Evolutionary conservation across 2,329 filamentous ascomycete species (phyloP).

Genomic region (Xylaria arbuscula): DNA sequence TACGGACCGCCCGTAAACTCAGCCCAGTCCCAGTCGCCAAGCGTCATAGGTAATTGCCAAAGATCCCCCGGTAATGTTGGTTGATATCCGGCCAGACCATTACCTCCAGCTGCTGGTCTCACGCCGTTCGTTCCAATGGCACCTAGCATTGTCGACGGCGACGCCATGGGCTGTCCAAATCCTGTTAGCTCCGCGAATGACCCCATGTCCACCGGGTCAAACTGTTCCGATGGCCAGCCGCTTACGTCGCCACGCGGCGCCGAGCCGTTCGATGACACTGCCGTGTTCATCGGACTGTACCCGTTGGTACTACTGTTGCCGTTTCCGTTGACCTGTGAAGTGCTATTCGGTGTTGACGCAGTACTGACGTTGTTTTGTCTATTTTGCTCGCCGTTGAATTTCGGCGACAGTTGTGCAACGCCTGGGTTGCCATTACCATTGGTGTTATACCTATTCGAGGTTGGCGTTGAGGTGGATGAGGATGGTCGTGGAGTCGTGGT

Average conservation of each 20-base stretch:
- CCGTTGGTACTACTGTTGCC: constrained; percentile 47
- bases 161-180: constrained; percentile 53
- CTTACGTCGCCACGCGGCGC: constrained; percentile 59
- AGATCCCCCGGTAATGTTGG: constrained; percentile 92
- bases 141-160: constrained; percentile 47
- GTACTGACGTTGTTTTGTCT: constrained; percentile 40
- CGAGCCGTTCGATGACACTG: constrained; percentile 53
- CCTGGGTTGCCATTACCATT: constrained; percentile 49
- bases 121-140: constrained; percentile 51
- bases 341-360: constrained; percentile 32
- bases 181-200: constrained; percentile 60
- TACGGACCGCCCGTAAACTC: constrained; percentile 75
- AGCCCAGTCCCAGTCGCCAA: constrained; percentile 89
- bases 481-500: constrained; percentile 35
- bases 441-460: constrained; percentile 37
- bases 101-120: constrained; percentile 36
- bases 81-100: constrained; percentile 63
- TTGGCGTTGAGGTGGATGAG: constrained; percentile 45
- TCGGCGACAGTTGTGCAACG: constrained; percentile 46
- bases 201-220: constrained; percentile 55
- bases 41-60: constrained; percentile 94
- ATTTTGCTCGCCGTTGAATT: constrained; percentile 51
- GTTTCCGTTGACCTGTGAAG: constrained; percentile 29
- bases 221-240: constrained; percentile 61
- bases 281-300: constrained; percentile 55